Base-by-base conservation (phyloP, 495 filamentous ascomycete genomes). In the Penicillium odoratum region DNA sequence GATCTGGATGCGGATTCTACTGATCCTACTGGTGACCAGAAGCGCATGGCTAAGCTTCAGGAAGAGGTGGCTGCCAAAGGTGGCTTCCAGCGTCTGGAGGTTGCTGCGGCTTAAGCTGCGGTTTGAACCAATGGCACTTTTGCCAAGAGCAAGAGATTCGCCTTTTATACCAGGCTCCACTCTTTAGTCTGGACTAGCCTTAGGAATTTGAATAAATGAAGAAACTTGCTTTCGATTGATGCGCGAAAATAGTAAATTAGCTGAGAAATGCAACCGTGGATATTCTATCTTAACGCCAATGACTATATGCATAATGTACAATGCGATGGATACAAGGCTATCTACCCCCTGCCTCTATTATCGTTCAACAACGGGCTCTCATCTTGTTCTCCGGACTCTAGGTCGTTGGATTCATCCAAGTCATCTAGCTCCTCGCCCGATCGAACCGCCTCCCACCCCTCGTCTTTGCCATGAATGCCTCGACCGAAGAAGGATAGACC, bases 21-120 rank as follows among this genome's bases (percentile, higher is more conserved):
- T 42, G 83, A 89, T 69, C 86, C 85, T 2, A 76, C 75, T 34
- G 84, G 83, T 43, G 85, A 89, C 58, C 83, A 88, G 81, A 85
- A 85, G 79, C 79, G 81, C 8, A 87, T 87, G 84, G 81, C 69
- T 28, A 73, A 77, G 47, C 64, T 90, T 61, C 81, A 87, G 69
- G 71, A 83, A 66, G 72, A 82, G 51, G 76, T 87, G 64, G 82
- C 83, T 52, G 51, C 48, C 11, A 68, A 76, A 48, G 85, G 76
- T 61, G 76, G 76, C 16, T 79, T 70, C 59, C 70, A 69, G 66
- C 70, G 76, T 31, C 47, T 79, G 51, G 64, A 69, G 55, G 69
- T 72, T 34, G 60, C 65, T 48, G 66, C 65, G 34, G 74, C 72
- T 65, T 76, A 65, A 10, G 16, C 25, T 11, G 40, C 15, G 3